Evolutionary conservation across 495 filamentous ascomycete genomes (phyloP).

Genomic region (Evansstolkia leycettana): DNA sequence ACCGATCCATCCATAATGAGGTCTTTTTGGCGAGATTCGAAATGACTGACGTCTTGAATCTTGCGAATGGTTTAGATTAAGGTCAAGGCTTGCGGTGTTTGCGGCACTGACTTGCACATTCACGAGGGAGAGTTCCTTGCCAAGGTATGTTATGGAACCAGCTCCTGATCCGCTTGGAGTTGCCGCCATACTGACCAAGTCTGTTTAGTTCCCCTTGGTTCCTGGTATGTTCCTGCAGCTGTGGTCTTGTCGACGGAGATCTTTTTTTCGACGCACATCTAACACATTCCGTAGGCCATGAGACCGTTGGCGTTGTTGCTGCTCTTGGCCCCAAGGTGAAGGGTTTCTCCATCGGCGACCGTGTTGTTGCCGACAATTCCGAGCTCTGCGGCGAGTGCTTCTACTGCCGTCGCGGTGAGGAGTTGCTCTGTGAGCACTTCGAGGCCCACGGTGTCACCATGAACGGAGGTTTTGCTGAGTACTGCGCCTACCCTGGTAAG

Average conservation of each 20-base stretch:
- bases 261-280: neutral
- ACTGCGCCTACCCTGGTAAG: slow-evolving; percentile 38
- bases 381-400: slow-evolving; percentile 63
- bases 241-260: neutral
- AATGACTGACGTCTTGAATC: neutral
- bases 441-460: slow-evolving; percentile 51
- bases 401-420: slow-evolving; percentile 59
- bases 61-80: slow-evolving; percentile 29
- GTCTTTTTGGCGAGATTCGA: no score
- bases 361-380: slow-evolving; percentile 42
- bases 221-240: slow-evolving; percentile 19
- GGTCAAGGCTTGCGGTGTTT: slow-evolving; percentile 57
- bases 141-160: slow-evolving; percentile 26
- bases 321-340: slow-evolving; percentile 46
- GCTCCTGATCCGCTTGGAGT: slow-evolving; percentile 1
- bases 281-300: slow-evolving; percentile 16
- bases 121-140: slow-evolving; percentile 54
- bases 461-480: slow-evolving; percentile 62
- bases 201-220: slow-evolving; percentile 40
- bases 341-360: slow-evolving; percentile 51
- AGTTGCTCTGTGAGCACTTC: slow-evolving; percentile 60
- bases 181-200: slow-evolving; percentile 2
- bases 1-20: no score
- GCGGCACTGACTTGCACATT: slow-evolving; percentile 55
- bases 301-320: slow-evolving; percentile 40